Base-by-base conservation (phyloP, 352 stramenopile genomes). In the Pythium pectinolyticum region DNA sequence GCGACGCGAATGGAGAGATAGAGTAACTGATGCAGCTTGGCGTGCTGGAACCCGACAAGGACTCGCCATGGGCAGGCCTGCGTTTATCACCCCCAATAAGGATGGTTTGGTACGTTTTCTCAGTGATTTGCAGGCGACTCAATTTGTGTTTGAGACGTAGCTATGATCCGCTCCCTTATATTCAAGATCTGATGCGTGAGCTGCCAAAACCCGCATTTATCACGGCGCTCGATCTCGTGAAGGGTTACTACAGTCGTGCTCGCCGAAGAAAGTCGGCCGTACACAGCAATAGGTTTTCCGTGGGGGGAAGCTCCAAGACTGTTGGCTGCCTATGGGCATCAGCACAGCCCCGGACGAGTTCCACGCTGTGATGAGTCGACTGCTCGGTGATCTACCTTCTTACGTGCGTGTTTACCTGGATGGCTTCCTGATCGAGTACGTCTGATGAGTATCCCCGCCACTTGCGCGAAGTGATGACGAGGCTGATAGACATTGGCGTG, bases 181-280 rank as follows among this genome's bases (percentile, higher is more conserved):
- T 83, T 19, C 59, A 62, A 30, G 72, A 83, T 50, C 69, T 85
- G 22, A 31, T 84, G 1, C 30, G 56, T 1, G 54, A 60, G 50
- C 30, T 51, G 8, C 61, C 48, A n/a, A 47, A 50, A 37, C 63
- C 68, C n/a, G 35, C 41, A 17, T 73, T 40, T 34, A 64, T 73
- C 12, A 68, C 49, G 5, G 66, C 68, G n/a, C 32, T 78, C 9
- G 67, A 72, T 41, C 57, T 74, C 11, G 30, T 20, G 12, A 75
- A 73, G 61, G 57, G 72, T 50, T 77, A 80, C 37, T 78, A 80
- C 31, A 61, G 45, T 43, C 71, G 73, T 57, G n/a, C 19, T 77
- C 7, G 57, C 63, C 27, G 41, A 69, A 51, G 47, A 59, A 55
- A 56, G 31, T 32, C 41, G 67, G 31, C 41, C 57, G 24, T 39